A percentile compares a stretch with the other conserved stretches of the same genome.
These are phyloP conservation scores for Panicum miliaceum DNA, from an alignment of 176 grass and related monocot species.

Conservation along the genomic window DNA sequence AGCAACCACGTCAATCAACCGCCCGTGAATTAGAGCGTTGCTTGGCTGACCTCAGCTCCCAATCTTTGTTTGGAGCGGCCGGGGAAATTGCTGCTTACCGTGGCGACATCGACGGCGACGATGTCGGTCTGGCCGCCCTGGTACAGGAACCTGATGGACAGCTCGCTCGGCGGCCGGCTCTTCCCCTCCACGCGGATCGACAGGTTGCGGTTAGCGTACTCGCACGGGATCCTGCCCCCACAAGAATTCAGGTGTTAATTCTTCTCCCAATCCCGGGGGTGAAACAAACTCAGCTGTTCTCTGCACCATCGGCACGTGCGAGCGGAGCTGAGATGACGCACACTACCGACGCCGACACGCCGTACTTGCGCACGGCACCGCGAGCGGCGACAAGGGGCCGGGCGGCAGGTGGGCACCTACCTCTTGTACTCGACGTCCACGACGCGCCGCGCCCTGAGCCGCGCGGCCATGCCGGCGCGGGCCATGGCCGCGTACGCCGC, in stretches of 20 bases:
- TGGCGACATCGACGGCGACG: conserved; percentile 71
- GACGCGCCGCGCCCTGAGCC: conserved; percentile 42
- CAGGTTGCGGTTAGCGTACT: conserved; percentile 65
- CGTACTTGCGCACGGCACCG: background rate
- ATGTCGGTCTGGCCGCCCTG: conserved; percentile 86
- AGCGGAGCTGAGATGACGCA: background rate
- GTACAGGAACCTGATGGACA: conserved; percentile 69
- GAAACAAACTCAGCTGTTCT: background rate
- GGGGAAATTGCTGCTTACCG: conserved; percentile 31
- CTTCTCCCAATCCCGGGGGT: too few relatives aligned
- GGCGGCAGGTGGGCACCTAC: conserved; percentile 25
- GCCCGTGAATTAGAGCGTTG: background rate
- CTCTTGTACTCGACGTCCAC: conserved; percentile 79
- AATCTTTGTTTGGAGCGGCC: background rate
- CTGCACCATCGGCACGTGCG: background rate
- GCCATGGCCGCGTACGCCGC: conserved; percentile 71
- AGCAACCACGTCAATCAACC: background rate
- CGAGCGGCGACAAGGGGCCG: background rate
- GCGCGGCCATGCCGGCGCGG: conserved; percentile 30
- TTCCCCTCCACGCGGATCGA: conserved; percentile 64
- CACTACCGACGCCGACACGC: conserved; percentile 19
- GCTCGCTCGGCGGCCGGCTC: conserved; percentile 42
- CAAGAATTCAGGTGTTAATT: background rate
- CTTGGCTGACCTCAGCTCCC: background rate
- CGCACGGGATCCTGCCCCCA: conserved; percentile 59